phyloP scores from a whole-genome alignment of 768 basidiomycete species.

The Lactarius pseudohatsudake region DNA sequence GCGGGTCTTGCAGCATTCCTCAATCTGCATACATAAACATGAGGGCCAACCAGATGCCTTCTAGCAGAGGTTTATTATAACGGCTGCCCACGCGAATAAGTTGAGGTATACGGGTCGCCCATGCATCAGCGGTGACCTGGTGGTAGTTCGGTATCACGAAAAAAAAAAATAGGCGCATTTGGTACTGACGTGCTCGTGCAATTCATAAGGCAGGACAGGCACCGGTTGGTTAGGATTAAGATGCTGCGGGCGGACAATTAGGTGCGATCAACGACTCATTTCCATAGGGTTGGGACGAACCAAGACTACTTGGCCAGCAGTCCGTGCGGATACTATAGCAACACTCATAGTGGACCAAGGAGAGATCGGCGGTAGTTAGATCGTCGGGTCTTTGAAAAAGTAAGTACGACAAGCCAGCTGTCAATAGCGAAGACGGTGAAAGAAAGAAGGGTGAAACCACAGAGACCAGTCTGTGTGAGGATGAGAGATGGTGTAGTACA shows the following conservation, averaged over 20 bases:
- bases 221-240: slow-evolving; percentile 5
- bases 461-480: slow-evolving; percentile 26
- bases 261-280: background rate
- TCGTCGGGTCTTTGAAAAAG: background rate
- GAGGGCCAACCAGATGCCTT: slow-evolving; percentile 43
- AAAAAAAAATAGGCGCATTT: background rate
- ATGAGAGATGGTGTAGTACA: background rate
- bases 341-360: slow-evolving; percentile 15
- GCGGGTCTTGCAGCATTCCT: background rate
- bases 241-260: slow-evolving; percentile 1
- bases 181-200: slow-evolving; percentile 8
- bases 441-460: background rate
- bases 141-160: background rate
- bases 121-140: slow-evolving; percentile 45
- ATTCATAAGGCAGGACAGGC: slow-evolving; percentile 21
- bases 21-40: slow-evolving; percentile 41
- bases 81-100: slow-evolving; percentile 40
- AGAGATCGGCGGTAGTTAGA: background rate
- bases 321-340: slow-evolving; percentile 16
- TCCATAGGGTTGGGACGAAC: slow-evolving; percentile 14
- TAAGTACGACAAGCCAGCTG: slow-evolving; percentile 18
- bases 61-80: slow-evolving; percentile 47
- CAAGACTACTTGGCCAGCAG: slow-evolving; percentile 17
- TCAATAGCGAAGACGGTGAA: background rate
- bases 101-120: slow-evolving; percentile 44